Percentiles rank a stretch among this genome's conserved stretches.
These are phyloP conservation scores for Populus hybrid DNA, from an alignment of 441 rosid species.

Conservation along the genomic window DNA sequence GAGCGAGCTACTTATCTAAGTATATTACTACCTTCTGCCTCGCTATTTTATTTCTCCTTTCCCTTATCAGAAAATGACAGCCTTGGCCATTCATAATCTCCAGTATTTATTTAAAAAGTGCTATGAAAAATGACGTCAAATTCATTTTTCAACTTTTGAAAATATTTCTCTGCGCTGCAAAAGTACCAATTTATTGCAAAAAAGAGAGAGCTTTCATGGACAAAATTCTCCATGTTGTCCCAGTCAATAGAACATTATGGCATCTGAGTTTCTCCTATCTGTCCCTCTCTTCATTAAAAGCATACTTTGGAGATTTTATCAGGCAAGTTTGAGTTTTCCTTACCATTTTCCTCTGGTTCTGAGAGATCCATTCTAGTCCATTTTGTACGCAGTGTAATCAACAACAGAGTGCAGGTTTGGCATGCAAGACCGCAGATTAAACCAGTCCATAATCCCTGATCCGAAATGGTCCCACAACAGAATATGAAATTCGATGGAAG, in stretches of 20 bases:
- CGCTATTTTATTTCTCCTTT: no score
- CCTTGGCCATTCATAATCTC: not conserved
- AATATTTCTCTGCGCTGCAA: not conserved
- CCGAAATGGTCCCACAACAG: no score
- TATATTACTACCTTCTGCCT: no score
- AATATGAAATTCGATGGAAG: not conserved
- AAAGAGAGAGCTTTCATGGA: not conserved
- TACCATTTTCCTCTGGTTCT: not conserved
- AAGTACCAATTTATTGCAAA: not conserved
- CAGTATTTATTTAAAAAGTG: no score
- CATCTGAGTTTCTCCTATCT: not conserved
- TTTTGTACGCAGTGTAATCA: slow-evolving; percentile 37
- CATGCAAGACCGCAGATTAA: not conserved
- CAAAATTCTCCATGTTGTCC: not conserved
- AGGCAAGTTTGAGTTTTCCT: not conserved
- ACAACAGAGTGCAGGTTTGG: slow-evolving; percentile 38
- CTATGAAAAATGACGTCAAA: not conserved
- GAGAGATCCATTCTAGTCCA: slow-evolving; percentile 37
- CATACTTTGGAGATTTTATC: no score
- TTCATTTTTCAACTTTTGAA: no score
- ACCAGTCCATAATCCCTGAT: no score
- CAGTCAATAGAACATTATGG: not conserved
- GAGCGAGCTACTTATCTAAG: no score
- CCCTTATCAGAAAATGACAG: not conserved
- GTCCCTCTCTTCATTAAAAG: not conserved